Base-by-base conservation (phyloP, 208 protist species). In the Leishmania aethiopica region DNA sequence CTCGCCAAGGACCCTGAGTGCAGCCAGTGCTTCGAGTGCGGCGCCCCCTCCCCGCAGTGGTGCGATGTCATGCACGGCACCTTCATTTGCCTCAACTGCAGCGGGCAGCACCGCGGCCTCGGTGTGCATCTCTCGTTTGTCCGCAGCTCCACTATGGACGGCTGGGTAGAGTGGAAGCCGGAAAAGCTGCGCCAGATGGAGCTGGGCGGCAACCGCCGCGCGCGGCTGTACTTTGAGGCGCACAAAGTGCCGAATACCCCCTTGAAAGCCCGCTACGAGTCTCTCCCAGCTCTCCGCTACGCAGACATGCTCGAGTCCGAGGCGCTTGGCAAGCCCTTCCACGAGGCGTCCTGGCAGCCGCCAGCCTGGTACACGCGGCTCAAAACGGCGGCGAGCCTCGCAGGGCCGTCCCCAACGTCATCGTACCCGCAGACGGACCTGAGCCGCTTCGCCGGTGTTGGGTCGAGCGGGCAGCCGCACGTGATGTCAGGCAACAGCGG, bases 71-170 rank as follows among this genome's bases (percentile, higher is more conserved):
- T 95, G 79, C 96, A 98, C 79, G 95, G 90, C 45, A 89, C 96
- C 55, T 97, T 98, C 78, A 94, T 98, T 40, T 98, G 96, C 77
- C 88, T 98, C 5, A 93, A 98, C 40, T 98, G 96, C 85, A 95
- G 92, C 55, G 96, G 96, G 45, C 88, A 96, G 42, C 97, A 99
- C 89, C 91, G 97, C 67, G 92, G 94, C 73, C 93, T 99, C 10
- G 97, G 97, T 55, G 96, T 98, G 45, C 97, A 99, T 88, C 89
- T 99, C 51, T 96, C 89, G 64, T 98, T 99, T 89, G 96, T 99
- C 37, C 94, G 95, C 22, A 99, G 96, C 85, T 89, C 92, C 67
- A 98, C 95, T 13, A 97, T 99, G 89, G 98, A 99, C 83, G 89
- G 90, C 25, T 99, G 97, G 97, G 86, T 78, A 28, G 90, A 93